Evolutionary conservation across 2,329 filamentous ascomycete species (phyloP).

Genomic region (Aureobasidium pullulans): DNA sequence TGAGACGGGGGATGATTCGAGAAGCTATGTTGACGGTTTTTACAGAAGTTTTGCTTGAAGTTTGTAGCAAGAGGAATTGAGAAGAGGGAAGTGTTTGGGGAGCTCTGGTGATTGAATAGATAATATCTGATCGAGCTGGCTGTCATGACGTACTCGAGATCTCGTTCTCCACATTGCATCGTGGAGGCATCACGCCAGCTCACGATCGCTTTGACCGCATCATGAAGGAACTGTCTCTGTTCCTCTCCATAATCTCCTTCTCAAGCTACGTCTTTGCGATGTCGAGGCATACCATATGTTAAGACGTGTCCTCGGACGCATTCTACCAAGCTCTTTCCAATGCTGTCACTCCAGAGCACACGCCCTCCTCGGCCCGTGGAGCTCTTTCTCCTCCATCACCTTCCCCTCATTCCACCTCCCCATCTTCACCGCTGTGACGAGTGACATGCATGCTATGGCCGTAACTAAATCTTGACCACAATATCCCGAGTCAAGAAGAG

Average conservation of each 20-base stretch:
- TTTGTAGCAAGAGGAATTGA: background rate
- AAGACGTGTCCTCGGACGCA: no score
- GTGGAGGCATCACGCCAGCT: background rate
- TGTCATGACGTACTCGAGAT: constrained; percentile 7
- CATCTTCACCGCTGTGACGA: background rate
- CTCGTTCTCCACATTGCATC: constrained; percentile 3
- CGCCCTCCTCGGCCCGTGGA: background rate
- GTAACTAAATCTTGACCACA: background rate
- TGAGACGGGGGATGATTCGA: constrained; percentile 27
- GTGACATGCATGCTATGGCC: background rate
- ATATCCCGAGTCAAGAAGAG: background rate
- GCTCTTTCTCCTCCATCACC: background rate
- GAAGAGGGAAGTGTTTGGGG: background rate
- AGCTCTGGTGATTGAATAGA: background rate
- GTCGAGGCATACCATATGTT: no score
- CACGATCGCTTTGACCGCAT: background rate
- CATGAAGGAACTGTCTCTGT: background rate
- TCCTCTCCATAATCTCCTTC: background rate
- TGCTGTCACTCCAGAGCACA: background rate
- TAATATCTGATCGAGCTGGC: background rate
- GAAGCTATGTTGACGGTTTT: constrained; percentile 33
- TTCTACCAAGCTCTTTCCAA: background rate
- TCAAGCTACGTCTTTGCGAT: no score
- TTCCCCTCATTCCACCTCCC: background rate
- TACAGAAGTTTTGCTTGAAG: background rate